Conservation (phyloP, 805 yeast genomes). For the Priceomyces haplophilus region DNA sequence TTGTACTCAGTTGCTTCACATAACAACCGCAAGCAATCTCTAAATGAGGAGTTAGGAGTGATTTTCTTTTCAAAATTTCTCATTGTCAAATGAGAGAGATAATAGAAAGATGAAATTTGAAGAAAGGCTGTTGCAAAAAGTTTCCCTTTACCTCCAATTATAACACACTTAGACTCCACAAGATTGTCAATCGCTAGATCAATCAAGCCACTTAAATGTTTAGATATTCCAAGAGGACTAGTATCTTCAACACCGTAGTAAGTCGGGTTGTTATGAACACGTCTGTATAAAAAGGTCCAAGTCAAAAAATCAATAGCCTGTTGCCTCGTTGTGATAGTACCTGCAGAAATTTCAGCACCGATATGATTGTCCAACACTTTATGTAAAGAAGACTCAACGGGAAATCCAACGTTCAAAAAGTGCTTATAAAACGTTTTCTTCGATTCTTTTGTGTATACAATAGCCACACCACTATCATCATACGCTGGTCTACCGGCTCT, state of each 20-base stretch:
- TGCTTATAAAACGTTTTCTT: conserved; percentile 76
- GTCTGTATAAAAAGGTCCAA: conserved; percentile 71
- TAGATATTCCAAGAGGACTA: conserved; percentile 52
- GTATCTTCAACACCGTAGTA: conserved; percentile 70
- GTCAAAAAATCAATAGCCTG: conserved; percentile 73
- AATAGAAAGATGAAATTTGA: conserved; percentile 85
- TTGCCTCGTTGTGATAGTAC: conserved; percentile 60
- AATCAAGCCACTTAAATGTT: conserved; percentile 60
- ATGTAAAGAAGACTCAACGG: conserved; percentile 77
- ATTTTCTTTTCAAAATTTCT: conserved; percentile 61
- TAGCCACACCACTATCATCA: conserved; percentile 75
- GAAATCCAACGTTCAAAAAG: conserved; percentile 74
- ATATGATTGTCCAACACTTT: conserved; percentile 74
- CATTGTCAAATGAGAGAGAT: conserved; percentile 86
- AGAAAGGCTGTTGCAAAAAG: conserved; percentile 74
- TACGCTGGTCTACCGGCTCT: conserved; percentile 81
- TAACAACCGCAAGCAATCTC: conserved; percentile 59
- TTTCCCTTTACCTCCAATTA: conserved; percentile 43
- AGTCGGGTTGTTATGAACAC: conserved; percentile 76
- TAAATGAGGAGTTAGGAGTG: conserved; percentile 43
- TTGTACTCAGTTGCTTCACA: conserved; percentile 77
- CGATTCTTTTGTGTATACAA: conserved; percentile 71
- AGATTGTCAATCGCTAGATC: conserved; percentile 67
- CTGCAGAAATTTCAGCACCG: conserved; percentile 77
- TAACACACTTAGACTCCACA: conserved; percentile 69